These are phyloP conservation scores for Gloeostereum incarnatum DNA, from an alignment of 768 basidiomycete species.

Conservation along the genomic window DNA sequence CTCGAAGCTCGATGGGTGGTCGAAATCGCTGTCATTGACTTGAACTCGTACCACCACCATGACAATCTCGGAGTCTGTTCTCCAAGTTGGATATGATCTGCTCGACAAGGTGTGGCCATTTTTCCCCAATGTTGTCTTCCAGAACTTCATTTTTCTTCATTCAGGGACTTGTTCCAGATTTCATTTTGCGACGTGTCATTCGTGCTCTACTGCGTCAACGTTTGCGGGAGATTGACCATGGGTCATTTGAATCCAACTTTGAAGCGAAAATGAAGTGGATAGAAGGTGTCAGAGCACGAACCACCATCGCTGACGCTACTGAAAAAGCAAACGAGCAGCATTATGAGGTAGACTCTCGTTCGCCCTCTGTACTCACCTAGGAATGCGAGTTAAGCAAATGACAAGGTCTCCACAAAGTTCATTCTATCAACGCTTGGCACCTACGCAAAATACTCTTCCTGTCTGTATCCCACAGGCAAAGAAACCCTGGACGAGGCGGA, in stretches of 20 bases:
- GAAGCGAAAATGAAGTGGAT: conserved; percentile 62
- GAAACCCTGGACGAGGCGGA: conserved; percentile 59
- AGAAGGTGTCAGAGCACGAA: conserved; percentile 36
- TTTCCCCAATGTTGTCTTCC: neutral
- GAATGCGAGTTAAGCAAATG: neutral
- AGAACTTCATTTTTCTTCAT: neutral
- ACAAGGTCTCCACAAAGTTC: conserved; percentile 50
- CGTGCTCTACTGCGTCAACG: conserved; percentile 40
- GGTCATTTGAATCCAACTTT: conserved; percentile 51
- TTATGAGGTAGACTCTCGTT: conserved; percentile 43
- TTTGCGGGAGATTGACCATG: conserved; percentile 51
- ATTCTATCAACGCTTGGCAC: conserved; percentile 60
- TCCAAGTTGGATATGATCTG: conserved; percentile 27
- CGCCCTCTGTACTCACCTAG: neutral
- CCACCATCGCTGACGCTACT: conserved; percentile 49
- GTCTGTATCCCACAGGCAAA: conserved; percentile 50
- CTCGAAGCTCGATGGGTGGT: no score
- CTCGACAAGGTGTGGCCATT: conserved; percentile 21
- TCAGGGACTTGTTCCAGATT: conserved; percentile 57
- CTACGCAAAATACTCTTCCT: conserved; percentile 58
- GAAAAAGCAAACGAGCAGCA: conserved; percentile 71
- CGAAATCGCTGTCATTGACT: no score
- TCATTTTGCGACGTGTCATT: conserved; percentile 36
- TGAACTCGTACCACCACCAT: no score
- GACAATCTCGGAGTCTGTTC: conserved; percentile 12